These are phyloP conservation scores for Candida ipomoeae DNA, from an alignment of 805 yeast genomes.

Conservation along the genomic window DNA sequence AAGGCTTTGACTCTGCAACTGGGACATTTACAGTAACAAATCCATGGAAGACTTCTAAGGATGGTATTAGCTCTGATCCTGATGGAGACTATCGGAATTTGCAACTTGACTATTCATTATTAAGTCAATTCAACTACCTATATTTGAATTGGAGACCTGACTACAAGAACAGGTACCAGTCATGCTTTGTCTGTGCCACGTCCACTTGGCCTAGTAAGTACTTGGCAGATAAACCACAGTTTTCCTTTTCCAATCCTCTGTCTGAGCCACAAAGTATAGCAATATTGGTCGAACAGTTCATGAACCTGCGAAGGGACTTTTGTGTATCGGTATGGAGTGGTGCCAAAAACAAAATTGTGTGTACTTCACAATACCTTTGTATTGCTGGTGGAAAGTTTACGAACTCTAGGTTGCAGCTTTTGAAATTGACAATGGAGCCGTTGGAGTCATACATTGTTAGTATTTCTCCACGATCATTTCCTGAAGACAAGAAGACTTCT, in stretches of 20 bases:
- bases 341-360: constrained; percentile 2
- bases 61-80: constrained; percentile 7
- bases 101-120: constrained; percentile 16
- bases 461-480: constrained; percentile 17
- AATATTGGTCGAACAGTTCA: constrained; percentile 10
- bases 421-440: constrained; percentile 28
- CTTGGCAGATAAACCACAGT: constrained; percentile 42
- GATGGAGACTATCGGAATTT: constrained; percentile 10
- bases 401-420: constrained; percentile 35
- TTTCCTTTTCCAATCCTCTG: constrained; percentile 32
- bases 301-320: constrained; percentile 4
- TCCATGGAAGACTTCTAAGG: constrained; percentile 29
- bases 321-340: constrained; percentile 14
- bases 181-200: constrained; percentile 21
- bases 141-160: constrained; percentile 66
- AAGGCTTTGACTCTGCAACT: constrained; percentile 12
- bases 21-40: constrained; percentile 22
- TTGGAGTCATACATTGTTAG: constrained; percentile 25
- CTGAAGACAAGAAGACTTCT: constrained; percentile 7
- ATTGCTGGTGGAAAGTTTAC: constrained; percentile 24
- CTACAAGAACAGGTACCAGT: constrained; percentile 17
- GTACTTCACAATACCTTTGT: constrained; percentile 19
- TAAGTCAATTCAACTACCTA: constrained; percentile 41
- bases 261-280: constrained; percentile 27
- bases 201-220: constrained; percentile 9